Percentiles rank a stretch among this genome's conserved stretches.
Conservation (phyloP, 2,329 filamentous ascomycete genomes). For the Cyclaneusma minus region DNA sequence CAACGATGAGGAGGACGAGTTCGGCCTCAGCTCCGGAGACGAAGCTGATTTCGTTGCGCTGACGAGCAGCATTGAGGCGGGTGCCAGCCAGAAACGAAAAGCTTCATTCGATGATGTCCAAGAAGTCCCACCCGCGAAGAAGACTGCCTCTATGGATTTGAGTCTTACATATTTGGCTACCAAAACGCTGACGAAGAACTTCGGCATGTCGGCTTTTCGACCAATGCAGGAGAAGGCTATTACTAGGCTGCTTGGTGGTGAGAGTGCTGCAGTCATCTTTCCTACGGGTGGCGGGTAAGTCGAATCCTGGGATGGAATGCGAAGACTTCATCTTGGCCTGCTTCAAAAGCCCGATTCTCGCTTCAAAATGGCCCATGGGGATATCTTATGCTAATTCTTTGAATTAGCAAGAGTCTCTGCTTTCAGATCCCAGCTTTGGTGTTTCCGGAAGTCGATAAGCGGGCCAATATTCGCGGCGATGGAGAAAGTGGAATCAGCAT, state of each 20-base stretch:
- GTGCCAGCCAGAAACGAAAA: conserved; percentile 3
- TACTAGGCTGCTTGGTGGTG: conserved; percentile 24
- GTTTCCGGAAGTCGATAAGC: conserved; percentile 23
- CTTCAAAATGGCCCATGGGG: no score
- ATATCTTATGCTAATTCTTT: no score
- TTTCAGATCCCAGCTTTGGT: conserved; percentile 28
- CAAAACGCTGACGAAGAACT: conserved; percentile 23
- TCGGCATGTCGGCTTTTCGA: conserved; percentile 25
- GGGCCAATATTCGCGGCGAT: conserved; percentile 9
- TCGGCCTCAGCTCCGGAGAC: conserved; percentile 3
- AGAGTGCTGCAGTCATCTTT: conserved; percentile 26
- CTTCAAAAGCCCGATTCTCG: no score
- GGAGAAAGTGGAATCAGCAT: conserved; percentile 30
- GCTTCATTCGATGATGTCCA: conserved; percentile 2
- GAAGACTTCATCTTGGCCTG: no score
- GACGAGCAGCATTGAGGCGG: not conserved
- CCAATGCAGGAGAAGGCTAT: conserved; percentile 30
- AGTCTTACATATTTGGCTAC: conserved; percentile 15
- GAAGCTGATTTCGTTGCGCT: conserved; percentile 4
- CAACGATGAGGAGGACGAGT: conserved; percentile 2
- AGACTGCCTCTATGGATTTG: conserved; percentile 1
- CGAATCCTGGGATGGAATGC: no score
- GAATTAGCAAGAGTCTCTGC: conserved; percentile 26
- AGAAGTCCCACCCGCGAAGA: conserved; percentile 4
- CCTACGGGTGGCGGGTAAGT: conserved; percentile 25